Evolutionary conservation across 2,329 filamentous ascomycete genomes (phyloP).

Genomic region (Microsporum canis): DNA sequence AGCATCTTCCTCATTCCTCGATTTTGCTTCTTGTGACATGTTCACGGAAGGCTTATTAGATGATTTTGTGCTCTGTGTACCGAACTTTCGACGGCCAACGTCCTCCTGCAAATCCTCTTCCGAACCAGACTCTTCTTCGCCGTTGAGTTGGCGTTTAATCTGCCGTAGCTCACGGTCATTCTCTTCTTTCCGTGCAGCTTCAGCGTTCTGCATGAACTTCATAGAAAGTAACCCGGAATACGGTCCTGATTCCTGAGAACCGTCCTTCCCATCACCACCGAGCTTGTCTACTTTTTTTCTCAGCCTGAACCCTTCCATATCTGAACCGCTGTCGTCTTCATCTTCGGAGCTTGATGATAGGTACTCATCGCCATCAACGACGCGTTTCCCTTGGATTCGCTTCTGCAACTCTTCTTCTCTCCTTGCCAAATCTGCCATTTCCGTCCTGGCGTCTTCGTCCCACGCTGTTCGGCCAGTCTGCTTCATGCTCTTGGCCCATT

Average conservation of each 20-base stretch:
- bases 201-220: slow-evolving; percentile 90
- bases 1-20: slow-evolving; percentile 33
- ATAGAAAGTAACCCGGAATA: slow-evolving; percentile 64
- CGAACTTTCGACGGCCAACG: slow-evolving; percentile 50
- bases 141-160: slow-evolving; percentile 56
- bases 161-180: slow-evolving; percentile 67
- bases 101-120: slow-evolving; percentile 42
- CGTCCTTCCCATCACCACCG: slow-evolving; percentile 37
- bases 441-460: slow-evolving; percentile 75
- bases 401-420: slow-evolving; percentile 70
- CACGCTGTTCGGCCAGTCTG: slow-evolving; percentile 68
- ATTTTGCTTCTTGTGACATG: slow-evolving; percentile 40
- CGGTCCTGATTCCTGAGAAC: slow-evolving; percentile 33
- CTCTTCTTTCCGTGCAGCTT: slow-evolving; percentile 61
- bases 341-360: slow-evolving; percentile 51
- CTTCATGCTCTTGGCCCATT: slow-evolving; percentile 79
- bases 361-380: slow-evolving; percentile 51
- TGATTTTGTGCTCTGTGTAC: slow-evolving; percentile 23
- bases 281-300: slow-evolving; percentile 37
- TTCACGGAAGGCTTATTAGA: slow-evolving; percentile 21
- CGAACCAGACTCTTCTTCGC: slow-evolving; percentile 46
- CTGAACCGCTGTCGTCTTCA: slow-evolving; percentile 41
- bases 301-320: slow-evolving; percentile 28
- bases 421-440: slow-evolving; percentile 68
- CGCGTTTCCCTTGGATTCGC: slow-evolving; percentile 62